phyloP scores from a whole-genome alignment of 208 protist species.

The Wallacemonas rigidus region DNA sequence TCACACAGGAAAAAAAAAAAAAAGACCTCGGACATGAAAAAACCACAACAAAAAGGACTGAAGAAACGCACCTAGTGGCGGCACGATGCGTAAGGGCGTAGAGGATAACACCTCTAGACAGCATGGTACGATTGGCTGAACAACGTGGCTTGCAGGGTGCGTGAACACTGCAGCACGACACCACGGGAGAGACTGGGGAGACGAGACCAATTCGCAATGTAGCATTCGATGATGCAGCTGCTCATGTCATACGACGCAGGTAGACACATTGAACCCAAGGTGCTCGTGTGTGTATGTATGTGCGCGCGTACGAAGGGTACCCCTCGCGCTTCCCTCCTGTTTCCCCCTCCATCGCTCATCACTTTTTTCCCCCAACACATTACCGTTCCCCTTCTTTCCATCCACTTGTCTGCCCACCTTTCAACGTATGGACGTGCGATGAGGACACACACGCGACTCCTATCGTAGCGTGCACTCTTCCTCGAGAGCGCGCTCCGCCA shows the following conservation, averaged over 20 bases:
- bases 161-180: no score
- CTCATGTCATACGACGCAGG: no score
- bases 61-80: background rate
- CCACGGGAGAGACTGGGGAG: no score
- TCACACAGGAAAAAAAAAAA: background rate
- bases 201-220: no score
- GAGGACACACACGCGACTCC: no score
- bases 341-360: constrained; percentile 5
- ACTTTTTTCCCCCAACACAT: background rate
- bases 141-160: no score
- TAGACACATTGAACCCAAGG: background rate
- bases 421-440: background rate
- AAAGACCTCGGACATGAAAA: background rate
- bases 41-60: background rate
- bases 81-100: no score
- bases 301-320: constrained; percentile 6
- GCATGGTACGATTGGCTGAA: no score
- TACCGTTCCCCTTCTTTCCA: constrained; percentile 7
- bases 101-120: no score
- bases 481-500: no score
- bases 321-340: constrained; percentile 7
- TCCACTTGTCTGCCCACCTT: background rate
- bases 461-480: no score
- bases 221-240: no score
- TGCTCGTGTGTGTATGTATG: background rate